phyloP scores from a whole-genome alignment of 75 land plant species.

The Selaginella tamariscina region DNA sequence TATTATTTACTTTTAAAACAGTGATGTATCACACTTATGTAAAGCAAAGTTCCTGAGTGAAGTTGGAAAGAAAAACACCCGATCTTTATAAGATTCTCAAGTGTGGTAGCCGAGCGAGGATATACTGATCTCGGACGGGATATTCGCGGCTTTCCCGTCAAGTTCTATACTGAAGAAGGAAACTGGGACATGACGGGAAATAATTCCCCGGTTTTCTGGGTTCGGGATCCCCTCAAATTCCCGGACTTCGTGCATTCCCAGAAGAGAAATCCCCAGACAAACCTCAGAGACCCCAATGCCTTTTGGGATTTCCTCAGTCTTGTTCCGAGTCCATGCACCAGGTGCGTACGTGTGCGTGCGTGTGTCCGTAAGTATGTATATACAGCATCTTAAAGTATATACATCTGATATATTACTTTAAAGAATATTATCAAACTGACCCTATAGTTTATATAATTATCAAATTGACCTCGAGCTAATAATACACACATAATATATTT shows the following conservation, averaged over 20 bases:
- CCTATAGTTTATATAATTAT: too few species aligned
- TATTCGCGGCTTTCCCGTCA: constrained; percentile 24
- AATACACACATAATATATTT: too few species aligned
- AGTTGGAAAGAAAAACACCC: constrained; percentile 22
- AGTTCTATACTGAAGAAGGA: constrained; percentile 31
- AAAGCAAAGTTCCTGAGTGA: constrained; percentile 13
- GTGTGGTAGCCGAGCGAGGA: constrained; percentile 23
- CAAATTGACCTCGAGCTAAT: too few species aligned
- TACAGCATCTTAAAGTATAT: too few species aligned
- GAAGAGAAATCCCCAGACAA: constrained; percentile 24
- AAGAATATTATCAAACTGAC: too few species aligned
- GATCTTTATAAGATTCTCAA: constrained; percentile 20
- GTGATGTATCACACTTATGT: constrained; percentile 17
- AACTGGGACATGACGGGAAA: constrained; percentile 34
- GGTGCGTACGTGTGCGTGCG: constrained; percentile 14
- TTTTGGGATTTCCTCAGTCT: constrained; percentile 30
- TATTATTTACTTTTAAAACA: background rate
- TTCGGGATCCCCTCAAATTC: constrained; percentile 23
- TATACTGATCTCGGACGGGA: constrained; percentile 21
- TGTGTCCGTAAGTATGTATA: too few species aligned
- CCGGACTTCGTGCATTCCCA: constrained; percentile 28
- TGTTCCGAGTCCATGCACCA: constrained; percentile 26
- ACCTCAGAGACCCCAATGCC: constrained; percentile 26
- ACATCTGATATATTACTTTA: too few species aligned
- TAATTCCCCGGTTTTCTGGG: constrained; percentile 29